Percentiles rank a stretch among this genome's conserved stretches.
Conservation (phyloP, 139 green algal species). For the Coelastrella sp. region DNA sequence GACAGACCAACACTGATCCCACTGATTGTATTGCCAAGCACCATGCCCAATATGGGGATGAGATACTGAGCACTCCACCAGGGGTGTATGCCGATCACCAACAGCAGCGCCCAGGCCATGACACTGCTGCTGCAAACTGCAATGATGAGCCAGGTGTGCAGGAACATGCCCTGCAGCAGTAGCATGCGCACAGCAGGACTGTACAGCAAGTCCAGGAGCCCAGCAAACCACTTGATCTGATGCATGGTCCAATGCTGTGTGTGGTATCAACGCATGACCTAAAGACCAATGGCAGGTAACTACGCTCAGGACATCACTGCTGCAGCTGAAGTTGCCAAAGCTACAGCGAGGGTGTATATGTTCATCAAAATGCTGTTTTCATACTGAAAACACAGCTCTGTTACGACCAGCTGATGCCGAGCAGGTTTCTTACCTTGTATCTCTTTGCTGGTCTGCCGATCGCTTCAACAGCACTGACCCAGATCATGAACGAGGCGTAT, state of each 20-base stretch:
- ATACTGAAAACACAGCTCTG: too few species aligned
- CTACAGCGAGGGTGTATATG: too few species aligned
- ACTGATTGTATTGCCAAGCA: slow-evolving; percentile 86
- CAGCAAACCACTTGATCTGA: too few species aligned
- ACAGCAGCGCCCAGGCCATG: slow-evolving; percentile 65
- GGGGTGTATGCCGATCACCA: slow-evolving; percentile 68
- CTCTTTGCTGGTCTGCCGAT: slow-evolving; percentile 68
- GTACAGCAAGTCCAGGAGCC: too few species aligned
- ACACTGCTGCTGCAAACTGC: slow-evolving; percentile 48
- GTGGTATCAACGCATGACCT: too few species aligned
- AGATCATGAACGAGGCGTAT: slow-evolving; percentile 80
- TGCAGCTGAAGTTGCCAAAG: too few species aligned
- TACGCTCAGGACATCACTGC: too few species aligned
- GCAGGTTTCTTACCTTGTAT: slow-evolving; percentile 59
- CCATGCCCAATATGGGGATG: slow-evolving; percentile 81
- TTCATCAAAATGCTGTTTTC: not conserved
- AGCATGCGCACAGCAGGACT: too few species aligned
- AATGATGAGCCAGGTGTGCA: slow-evolving; percentile 62
- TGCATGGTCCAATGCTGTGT: too few species aligned
- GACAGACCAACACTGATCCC: slow-evolving; percentile 80
- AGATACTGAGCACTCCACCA: slow-evolving; percentile 72
- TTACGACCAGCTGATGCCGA: too few species aligned
- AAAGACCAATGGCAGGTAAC: too few species aligned
- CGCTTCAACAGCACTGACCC: slow-evolving; percentile 75
- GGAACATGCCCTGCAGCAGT: slow-evolving; percentile 63